Base-by-base conservation (phyloP, 768 basidiomycete genomes). In the Lentinula detonsa region DNA sequence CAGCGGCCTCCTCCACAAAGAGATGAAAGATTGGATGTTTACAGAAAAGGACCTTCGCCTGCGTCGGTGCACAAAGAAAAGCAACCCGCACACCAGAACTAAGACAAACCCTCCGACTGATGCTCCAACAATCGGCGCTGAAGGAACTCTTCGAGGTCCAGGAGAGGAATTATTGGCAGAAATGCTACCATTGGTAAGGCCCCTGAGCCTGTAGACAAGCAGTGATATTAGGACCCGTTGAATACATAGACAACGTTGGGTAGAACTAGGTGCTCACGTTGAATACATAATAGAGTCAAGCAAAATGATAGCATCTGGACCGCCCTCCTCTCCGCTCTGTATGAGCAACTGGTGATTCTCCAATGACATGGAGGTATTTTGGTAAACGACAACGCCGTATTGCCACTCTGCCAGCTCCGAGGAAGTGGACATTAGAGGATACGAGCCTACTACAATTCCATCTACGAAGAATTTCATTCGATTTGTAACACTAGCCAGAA, bases 71-170 rank as follows among this genome's bases (percentile, higher is more conserved):
- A 61, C 34, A 57, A 51, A 46, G 57, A 51, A 46, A 3, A 57
- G 65, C 11, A 72, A 37, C 31, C 64, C 62, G 43, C 65, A 55
- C 21, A 73, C 63, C 37, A 71, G 65, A 31, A 72, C 11, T 9
- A 66, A 59, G 31, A 63, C 68, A 8, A 73, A 37, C 18, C 67
- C 65, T 8, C 69, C 73, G 28, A 75, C 58, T 4, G 72, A 66
- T 13, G 64, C 71, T 39, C 74, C 74, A 15, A 70, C 71, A 18
- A 74, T 70, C 62, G 62, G 10, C 15, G 58, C 28, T 10, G 31
- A 11, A 11, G 21, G 55, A 28, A 31, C 40, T 28, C 13, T 28
- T 16, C 21, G 16, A 9, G 37, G 2, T 23, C 28, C 51, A n/a
- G 55, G 31, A 3, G 37, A 0, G 4, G 37, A 1, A 4, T 18